Base-by-base conservation (phyloP, 2,329 filamentous ascomycete species). In the Trichoderma sp. region DNA sequence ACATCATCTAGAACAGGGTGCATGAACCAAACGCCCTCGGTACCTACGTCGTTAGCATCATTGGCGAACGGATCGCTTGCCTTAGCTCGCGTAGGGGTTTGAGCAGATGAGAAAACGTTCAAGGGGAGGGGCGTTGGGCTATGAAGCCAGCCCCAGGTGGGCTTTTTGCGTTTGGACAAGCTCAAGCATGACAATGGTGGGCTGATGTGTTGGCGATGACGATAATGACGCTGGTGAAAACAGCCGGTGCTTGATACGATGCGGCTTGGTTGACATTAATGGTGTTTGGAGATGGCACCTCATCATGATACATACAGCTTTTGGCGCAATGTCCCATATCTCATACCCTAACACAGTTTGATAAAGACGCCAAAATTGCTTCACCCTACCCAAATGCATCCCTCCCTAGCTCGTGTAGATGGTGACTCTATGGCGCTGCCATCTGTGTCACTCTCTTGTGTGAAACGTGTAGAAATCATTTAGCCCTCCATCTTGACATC, bases 401-500 rank as follows among this genome's bases (percentile, higher is more conserved):
- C 52, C 52, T 54, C 39, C 39, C 27, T 54, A 29, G n/a, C n/a
- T 57, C 29, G n/a, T 22, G 37, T 10, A 35, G 5, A n/a, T 27
- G 25, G 9, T 25, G 52, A n/a, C 29, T 10, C 13, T 4, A 48
- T 48, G 37, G 37, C 25, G 27, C 64, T 27, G 9, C 50, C 10
- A 19, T 53, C 19, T 39, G 54, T 56, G 48, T 42, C n/a, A 29
- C 22, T 27, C 37, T 29, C 9, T 34, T 8, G 15, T n/a, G 52
- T 42, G 32, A 10, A 17, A 25, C 3, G 50, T 42, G n/a, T 37
- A 52, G 13, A 7, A 34, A 13, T 37, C 22, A 15, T 35, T 53
- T 53, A 69, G 17, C 57, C 82, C 68, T 84, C 84, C 85, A 89
- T 89, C 78, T 86, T 85, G 35, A 85, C 79, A 69, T 89, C 86